Base-by-base conservation (phyloP, 192 early-diverging fungal genomes). In the Coemansia sp. region DNA sequence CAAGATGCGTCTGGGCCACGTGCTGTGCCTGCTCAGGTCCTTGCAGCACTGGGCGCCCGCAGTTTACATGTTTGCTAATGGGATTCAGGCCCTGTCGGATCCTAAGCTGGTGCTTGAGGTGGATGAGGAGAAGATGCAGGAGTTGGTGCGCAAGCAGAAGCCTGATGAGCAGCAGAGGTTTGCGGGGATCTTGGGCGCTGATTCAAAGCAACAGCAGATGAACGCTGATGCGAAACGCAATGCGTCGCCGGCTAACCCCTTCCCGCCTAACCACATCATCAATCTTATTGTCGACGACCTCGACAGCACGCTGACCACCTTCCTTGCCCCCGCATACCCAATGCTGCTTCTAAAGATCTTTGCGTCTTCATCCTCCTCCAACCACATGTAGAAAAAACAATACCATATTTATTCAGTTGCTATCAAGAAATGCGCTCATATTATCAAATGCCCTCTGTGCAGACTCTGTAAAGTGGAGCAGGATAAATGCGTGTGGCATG, bases 21-120 rank as follows among this genome's bases (percentile, higher is more conserved):
- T 71, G 4, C 59, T 78, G 27, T 64, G 61, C 18, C 37, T 78
- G 52, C 25, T 78, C 34, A 56, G 74, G 13, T 67, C 69, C 27
- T 54, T 78, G 58, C 68, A 71, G 51, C 69, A 78, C 42, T 78
- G 74, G 74, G 68, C 69, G 15, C 74, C 74, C 15, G 74, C 74
- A 4, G 33, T 78, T 11, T 71, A 78, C 33, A 43, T 78, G 50
- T 78, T 78, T 64, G 74, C 64, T 3, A 66, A 66, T 41, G 74
- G 68, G 0, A 71, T 78, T 25, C 69, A 71, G 62, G 64, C 65
- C 34, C 50, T 78, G 30, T 67, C 64, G 0, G 74, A 78, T 46
- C 69, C 74, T 9, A 47, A 41, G 10, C 42, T 78, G 39, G 61
- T 71, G 27, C 51, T 78, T 5, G 67, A 70, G 7, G 61, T 47